Conservation (phyloP, 208 protist species). For the Naegleria lovaniensis region DNA sequence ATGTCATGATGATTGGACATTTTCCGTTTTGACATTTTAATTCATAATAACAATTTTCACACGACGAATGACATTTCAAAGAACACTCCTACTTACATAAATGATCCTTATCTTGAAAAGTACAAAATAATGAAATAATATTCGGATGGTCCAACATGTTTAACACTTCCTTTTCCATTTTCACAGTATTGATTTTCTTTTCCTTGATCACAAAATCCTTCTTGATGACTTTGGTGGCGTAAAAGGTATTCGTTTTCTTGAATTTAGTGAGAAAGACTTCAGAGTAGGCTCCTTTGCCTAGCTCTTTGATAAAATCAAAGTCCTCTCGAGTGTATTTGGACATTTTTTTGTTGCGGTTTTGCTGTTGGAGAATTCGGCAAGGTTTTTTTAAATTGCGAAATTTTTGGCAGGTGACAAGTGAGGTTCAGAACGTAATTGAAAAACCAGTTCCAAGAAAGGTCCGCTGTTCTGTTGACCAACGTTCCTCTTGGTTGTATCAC, state of each 20-base stretch:
- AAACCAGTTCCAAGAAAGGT: too few relatives aligned
- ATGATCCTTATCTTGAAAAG: constrained; percentile 28
- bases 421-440: too few relatives aligned
- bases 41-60: background rate
- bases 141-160: constrained; percentile 19
- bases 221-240: constrained; percentile 30
- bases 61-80: background rate
- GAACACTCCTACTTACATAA: constrained; percentile 23
- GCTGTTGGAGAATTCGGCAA: too few relatives aligned
- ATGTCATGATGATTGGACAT: too few relatives aligned
- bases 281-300: constrained; percentile 23
- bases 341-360: background rate
- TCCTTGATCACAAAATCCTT: constrained; percentile 5
- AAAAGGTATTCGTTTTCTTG: constrained; percentile 12
- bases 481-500: too few relatives aligned
- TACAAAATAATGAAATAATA: constrained; percentile 28
- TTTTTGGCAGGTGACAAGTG: too few relatives aligned
- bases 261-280: background rate
- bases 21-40: too few relatives aligned
- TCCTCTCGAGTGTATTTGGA: background rate
- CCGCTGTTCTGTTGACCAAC: too few relatives aligned
- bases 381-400: too few relatives aligned
- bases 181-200: constrained; percentile 30
- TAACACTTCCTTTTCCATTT: constrained; percentile 29
- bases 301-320: background rate